A percentile compares a stretch with the other conserved stretches of the same genome.
These are phyloP conservation scores for Leishmania arabica DNA, from an alignment of 208 protist species.

Conservation along the genomic window DNA sequence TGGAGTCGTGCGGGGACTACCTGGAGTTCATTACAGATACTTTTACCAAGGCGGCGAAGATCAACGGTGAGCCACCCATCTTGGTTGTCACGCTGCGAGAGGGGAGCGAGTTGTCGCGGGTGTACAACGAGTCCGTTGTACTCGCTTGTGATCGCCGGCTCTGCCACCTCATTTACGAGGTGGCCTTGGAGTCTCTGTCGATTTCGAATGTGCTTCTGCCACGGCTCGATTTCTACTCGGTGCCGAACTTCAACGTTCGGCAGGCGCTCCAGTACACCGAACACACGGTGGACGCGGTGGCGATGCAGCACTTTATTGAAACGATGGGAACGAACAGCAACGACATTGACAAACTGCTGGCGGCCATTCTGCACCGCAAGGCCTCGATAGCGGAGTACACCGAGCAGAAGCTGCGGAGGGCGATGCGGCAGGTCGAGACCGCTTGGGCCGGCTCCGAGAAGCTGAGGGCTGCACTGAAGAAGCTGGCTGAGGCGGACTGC, in stretches of 20 bases:
- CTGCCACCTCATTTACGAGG: constrained; percentile 81
- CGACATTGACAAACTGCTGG: constrained; percentile 78
- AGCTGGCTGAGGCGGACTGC: constrained; percentile 61
- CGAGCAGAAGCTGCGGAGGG: constrained; percentile 67
- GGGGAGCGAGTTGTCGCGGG: constrained; percentile 58
- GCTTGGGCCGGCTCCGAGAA: constrained; percentile 29
- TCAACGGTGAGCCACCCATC: constrained; percentile 71
- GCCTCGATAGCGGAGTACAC: constrained; percentile 60
- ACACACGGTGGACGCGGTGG: constrained; percentile 70
- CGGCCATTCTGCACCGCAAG: constrained; percentile 64
- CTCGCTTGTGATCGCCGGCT: constrained; percentile 75
- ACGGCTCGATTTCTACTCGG: constrained; percentile 70
- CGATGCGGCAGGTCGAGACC: constrained; percentile 70
- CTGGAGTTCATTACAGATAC: constrained; percentile 81
- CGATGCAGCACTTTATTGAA: constrained; percentile 68
- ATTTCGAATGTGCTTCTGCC: constrained; percentile 63
- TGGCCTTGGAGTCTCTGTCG: constrained; percentile 69
- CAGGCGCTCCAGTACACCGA: constrained; percentile 81
- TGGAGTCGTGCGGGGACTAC: constrained; percentile 81
- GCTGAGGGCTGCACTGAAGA: constrained; percentile 47
- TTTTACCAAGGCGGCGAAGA: constrained; percentile 62
- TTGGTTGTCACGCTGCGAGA: constrained; percentile 82
- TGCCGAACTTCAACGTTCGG: constrained; percentile 68
- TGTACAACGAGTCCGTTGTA: constrained; percentile 79
- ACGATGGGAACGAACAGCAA: constrained; percentile 83